Conservation (phyloP, 1,284 basidiomycete species). For the Xerocomus cyaneibrunnescens region DNA sequence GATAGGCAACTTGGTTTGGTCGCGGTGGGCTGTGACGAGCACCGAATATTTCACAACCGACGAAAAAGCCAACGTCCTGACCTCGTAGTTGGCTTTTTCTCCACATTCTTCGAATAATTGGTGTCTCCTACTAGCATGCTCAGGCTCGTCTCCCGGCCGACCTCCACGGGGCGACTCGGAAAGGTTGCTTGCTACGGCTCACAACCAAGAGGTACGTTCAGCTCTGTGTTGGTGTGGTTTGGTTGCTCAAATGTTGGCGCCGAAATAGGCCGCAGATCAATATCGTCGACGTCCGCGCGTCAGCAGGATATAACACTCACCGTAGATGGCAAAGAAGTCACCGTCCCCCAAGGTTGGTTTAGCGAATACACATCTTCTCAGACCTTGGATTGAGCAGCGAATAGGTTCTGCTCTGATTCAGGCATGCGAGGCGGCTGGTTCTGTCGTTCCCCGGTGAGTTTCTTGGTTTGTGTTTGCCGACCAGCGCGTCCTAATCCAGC, state of each 20-base stretch:
- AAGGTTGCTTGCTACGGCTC: constrained; percentile 52
- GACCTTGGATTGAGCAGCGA: constrained; percentile 13
- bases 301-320: constrained; percentile 86
- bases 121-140: constrained; percentile 47
- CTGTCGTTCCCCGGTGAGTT: constrained; percentile 70
- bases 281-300: constrained; percentile 63
- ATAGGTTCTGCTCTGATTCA: constrained; percentile 92
- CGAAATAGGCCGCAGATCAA: constrained; percentile 51
- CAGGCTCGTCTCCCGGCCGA: constrained; percentile 62
- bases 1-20: constrained; percentile 19
- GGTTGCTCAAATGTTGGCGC: constrained; percentile 1
- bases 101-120: constrained; percentile 5
- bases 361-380: background rate
- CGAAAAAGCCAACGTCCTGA: constrained; percentile 16
- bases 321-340: constrained; percentile 91
- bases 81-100: constrained; percentile 21
- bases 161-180: constrained; percentile 65
- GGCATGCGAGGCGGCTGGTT: constrained; percentile 88
- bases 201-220: constrained; percentile 41
- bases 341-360: constrained; percentile 80
- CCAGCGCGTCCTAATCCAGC: constrained; percentile 4
- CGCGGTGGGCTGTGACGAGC: constrained; percentile 31
- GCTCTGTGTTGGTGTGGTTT: constrained; percentile 3
- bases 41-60: constrained; percentile 19
- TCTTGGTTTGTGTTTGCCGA: background rate